A percentile compares a stretch with the other conserved stretches of the same genome.
These are phyloP conservation scores for Paraleonurus japonicus DNA, from an alignment of 257 asterid species.

Conservation along the genomic window DNA sequence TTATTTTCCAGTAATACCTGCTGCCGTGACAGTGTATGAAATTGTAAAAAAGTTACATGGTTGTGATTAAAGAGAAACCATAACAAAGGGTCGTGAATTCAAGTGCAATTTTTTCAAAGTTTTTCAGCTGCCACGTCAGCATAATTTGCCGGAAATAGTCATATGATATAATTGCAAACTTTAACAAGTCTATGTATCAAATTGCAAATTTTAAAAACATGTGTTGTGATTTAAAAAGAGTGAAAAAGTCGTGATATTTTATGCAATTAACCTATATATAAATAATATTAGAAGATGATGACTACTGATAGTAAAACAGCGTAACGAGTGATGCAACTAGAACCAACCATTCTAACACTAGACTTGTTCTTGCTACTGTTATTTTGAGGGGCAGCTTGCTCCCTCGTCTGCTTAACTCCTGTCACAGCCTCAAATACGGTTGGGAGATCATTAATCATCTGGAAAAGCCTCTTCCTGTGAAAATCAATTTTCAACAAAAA, in stretches of 20 bases:
- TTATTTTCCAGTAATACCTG: not conserved
- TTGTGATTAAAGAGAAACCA: not conserved
- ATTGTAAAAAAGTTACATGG: not conserved
- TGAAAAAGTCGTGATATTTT: not conserved
- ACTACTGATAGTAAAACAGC: not conserved
- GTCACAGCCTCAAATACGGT: conserved; percentile 67
- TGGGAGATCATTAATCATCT: conserved; percentile 72
- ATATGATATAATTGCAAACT: not conserved
- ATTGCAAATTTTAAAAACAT: not conserved
- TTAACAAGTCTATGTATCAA: not conserved
- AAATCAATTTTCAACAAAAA: not conserved
- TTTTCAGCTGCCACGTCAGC: not conserved
- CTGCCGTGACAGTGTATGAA: not conserved
- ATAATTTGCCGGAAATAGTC: not conserved
- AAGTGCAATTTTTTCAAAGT: not conserved
- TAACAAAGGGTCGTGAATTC: not conserved
- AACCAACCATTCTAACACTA: conserved; percentile 38
- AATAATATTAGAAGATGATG: not conserved
- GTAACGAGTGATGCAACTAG: not conserved
- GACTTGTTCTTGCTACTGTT: conserved; percentile 58
- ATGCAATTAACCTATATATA: not conserved
- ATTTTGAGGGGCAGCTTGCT: conserved; percentile 34
- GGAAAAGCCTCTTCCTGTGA: conserved; percentile 72
- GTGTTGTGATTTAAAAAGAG: not conserved
- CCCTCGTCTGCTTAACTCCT: conserved; percentile 45